phyloP scores from a whole-genome alignment of 345 rosid species.

The Brassica nigra region DNA sequence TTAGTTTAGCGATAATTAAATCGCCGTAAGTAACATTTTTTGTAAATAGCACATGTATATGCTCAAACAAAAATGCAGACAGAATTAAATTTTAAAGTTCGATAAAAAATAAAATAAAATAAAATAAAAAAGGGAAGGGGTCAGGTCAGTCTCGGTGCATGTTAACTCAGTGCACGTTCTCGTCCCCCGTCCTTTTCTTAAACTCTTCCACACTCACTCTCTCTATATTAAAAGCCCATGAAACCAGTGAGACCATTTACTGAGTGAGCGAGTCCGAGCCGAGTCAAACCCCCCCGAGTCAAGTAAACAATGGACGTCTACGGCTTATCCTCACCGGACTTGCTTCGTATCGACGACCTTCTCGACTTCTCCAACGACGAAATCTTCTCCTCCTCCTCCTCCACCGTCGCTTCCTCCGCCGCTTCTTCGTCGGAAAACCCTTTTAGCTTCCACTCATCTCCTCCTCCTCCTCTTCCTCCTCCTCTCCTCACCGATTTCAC shows the following conservation, averaged over 20 bases:
- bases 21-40: background rate
- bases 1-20: background rate
- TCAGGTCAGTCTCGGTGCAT: slow-evolving; percentile 42
- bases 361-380: slow-evolving; percentile 67
- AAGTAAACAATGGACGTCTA: slow-evolving; percentile 50
- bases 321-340: slow-evolving; percentile 48
- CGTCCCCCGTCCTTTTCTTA: slow-evolving; percentile 29
- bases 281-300: background rate
- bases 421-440: slow-evolving; percentile 29
- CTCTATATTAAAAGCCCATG: slow-evolving; percentile 26
- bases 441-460: slow-evolving; percentile 31
- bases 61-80: slow-evolving; percentile 18
- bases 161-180: slow-evolving; percentile 39
- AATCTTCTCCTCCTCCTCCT: slow-evolving; percentile 42
- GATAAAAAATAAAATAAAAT: background rate
- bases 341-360: slow-evolving; percentile 73
- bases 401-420: slow-evolving; percentile 33
- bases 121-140: background rate
- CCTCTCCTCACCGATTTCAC: slow-evolving; percentile 53
- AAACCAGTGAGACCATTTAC: slow-evolving; percentile 19
- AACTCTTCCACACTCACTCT: slow-evolving; percentile 3
- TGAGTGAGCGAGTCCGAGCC: slow-evolving; percentile 19
- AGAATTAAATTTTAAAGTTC: slow-evolving; percentile 1
- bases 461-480: slow-evolving; percentile 33
- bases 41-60: slow-evolving; percentile 26